Base-by-base conservation (phyloP, 2,329 filamentous ascomycete species). In the Fusarium newnesense region DNA sequence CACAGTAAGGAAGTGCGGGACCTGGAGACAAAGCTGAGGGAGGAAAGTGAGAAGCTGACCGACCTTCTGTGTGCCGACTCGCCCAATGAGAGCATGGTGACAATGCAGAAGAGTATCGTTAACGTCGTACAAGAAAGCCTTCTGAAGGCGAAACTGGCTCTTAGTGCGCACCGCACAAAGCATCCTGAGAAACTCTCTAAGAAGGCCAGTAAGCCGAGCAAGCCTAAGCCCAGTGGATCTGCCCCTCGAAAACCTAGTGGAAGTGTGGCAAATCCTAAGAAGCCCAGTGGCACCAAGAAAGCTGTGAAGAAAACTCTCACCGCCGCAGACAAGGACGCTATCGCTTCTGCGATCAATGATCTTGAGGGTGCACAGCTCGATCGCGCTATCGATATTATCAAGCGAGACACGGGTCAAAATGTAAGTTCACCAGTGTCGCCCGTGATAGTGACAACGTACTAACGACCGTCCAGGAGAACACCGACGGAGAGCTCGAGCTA, bases 331-430 rank as follows among this genome's bases (percentile, higher is more conserved):
- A 98, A 98, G 85, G 94, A 96, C 65, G 90, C 95, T 74, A 97
- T 99, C 65, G 96, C 94, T 4, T 92, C 92, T 66, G 93, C 93
- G 19, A 96, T 97, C 72, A 93, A 92, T 76, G 91, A 92, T 70
- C 90, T 98, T 64, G 91, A 95, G 24, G 92, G 93, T 56, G 86
- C 87, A n/a, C 91, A 94, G 74, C 92, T 97, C 78, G 89, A 92
- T 56, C 90, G 91, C 75, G 94, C 96, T 1, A 94, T 98, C 37
- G 90, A 93, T 67, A 95, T 98, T 70, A 98, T 99, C 79, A 94
- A 97, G 81, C 90, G 90, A 73, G 96, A 97, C 75, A 97, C 84
- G 82, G 94, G 85, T 84, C 94, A 84, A 86, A 92, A 86, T 86
- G 96, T 85, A 88, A 89, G 86, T 88, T 81, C 65, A 50, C 11